Percentiles rank a stretch among this genome's conserved stretches.
Evolutionary conservation across 169 alveolate species (phyloP).

Genomic region (Cryptosporidium baileyi): DNA sequence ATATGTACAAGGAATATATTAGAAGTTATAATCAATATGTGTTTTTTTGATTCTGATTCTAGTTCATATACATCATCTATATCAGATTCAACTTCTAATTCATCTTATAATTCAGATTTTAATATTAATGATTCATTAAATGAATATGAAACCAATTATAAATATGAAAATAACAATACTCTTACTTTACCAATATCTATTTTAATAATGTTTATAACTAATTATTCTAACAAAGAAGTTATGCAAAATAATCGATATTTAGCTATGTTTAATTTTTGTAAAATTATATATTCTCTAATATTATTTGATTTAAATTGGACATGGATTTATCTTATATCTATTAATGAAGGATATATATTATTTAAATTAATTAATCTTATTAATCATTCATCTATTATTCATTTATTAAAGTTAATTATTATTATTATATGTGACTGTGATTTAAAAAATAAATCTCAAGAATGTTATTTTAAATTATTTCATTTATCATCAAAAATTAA

Average conservation of each 20-base stretch:
- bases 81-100: not conserved
- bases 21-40: not conserved
- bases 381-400: not conserved
- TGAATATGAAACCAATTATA: not conserved
- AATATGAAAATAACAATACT: not conserved
- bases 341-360: not conserved
- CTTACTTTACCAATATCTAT: conserved; percentile 27
- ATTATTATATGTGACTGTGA: not conserved
- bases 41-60: not conserved
- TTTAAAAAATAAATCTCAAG: not conserved
- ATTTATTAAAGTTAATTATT: conserved; percentile 33
- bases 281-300: conserved; percentile 6
- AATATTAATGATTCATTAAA: not conserved
- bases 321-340: not conserved
- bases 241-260: not conserved
- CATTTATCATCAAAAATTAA: not conserved
- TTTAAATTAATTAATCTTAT: not conserved
- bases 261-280: conserved; percentile 25
- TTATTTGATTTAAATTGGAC: conserved; percentile 47
- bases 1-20: conserved; percentile 9
- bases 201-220: conserved; percentile 18
- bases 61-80: not conserved
- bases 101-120: not conserved
- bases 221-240: not conserved
- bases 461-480: too few relatives aligned